Percentiles rank a stretch among this genome's conserved stretches.
phyloP scores from a whole-genome alignment of 1,284 basidiomycete genomes.

The Trichosporon sp. region DNA sequence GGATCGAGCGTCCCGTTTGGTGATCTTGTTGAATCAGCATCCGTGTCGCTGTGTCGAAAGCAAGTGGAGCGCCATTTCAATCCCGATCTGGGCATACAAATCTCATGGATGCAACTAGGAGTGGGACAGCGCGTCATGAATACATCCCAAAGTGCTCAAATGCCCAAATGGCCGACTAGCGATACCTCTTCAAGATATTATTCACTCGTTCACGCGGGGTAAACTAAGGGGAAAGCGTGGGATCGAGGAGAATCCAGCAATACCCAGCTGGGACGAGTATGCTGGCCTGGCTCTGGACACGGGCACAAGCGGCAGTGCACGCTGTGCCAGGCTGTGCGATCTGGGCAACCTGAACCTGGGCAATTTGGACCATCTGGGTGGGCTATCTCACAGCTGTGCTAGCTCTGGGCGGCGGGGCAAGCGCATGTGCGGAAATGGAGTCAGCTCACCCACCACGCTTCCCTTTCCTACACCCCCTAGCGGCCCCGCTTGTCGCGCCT shows the following conservation, averaged over 20 bases:
- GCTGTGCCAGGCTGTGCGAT: neutral
- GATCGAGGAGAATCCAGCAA: no score
- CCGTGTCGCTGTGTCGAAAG: no score
- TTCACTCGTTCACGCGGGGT: neutral
- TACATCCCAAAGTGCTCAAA: neutral
- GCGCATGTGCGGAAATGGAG: neutral
- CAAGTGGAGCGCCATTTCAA: neutral
- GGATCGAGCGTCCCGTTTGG: no score
- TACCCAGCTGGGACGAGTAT: neutral
- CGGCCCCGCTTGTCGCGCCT: constrained; percentile 2
- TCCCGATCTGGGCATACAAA: neutral
- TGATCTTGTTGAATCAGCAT: no score
- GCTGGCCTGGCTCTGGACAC: neutral
- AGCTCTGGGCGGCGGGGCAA: neutral
- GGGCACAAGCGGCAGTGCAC: neutral
- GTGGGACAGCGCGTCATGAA: constrained; percentile 5
- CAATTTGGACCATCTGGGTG: neutral
- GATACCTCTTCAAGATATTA: constrained; percentile 2
- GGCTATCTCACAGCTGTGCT: neutral
- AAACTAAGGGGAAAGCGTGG: no score
- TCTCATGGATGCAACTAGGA: neutral
- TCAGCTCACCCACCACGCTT: neutral
- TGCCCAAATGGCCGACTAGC: neutral
- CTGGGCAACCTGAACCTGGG: no score
- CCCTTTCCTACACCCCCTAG: neutral